These are phyloP conservation scores for Dioscorea dumetorum DNA, from an alignment of 106 monocot species.

Conservation along the genomic window DNA sequence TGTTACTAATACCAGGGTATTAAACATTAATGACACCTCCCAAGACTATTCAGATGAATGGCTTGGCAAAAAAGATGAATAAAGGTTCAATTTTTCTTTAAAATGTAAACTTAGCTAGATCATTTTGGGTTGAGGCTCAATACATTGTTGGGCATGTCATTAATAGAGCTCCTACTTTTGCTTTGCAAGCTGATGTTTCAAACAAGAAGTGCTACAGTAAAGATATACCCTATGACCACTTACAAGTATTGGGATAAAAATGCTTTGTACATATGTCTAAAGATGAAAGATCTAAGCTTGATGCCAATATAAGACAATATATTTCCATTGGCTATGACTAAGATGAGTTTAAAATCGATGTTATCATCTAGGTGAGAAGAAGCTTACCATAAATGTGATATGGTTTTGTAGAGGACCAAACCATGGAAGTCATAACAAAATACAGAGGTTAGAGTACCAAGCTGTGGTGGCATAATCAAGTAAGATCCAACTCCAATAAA, in stretches of 20 bases:
- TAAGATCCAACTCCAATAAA: not conserved
- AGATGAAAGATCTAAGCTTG: conserved; percentile 11
- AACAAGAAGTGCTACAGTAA: not conserved
- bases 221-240: conserved; percentile 2
- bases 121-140: conserved; percentile 13
- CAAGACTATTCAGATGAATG: not conserved
- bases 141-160: conserved; percentile 1
- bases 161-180: not conserved
- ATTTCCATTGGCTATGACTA: conserved; percentile 5
- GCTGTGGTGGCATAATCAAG: not conserved
- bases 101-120: conserved; percentile 1
- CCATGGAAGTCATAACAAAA: not conserved
- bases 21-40: not conserved
- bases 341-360: conserved; percentile 2
- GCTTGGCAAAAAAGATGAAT: conserved; percentile 1
- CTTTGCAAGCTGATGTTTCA: conserved; percentile 3
- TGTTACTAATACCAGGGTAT: not conserved
- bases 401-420: conserved; percentile 3
- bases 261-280: conserved; percentile 2
- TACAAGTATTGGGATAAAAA: conserved; percentile 1
- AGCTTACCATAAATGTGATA: conserved; percentile 3
- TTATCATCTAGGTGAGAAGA: not conserved
- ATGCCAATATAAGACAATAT: not conserved
- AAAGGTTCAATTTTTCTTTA: not conserved
- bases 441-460: not conserved